These are phyloP conservation scores for Bremia lactucae DNA, from an alignment of 352 stramenopile species.

Conservation along the genomic window DNA sequence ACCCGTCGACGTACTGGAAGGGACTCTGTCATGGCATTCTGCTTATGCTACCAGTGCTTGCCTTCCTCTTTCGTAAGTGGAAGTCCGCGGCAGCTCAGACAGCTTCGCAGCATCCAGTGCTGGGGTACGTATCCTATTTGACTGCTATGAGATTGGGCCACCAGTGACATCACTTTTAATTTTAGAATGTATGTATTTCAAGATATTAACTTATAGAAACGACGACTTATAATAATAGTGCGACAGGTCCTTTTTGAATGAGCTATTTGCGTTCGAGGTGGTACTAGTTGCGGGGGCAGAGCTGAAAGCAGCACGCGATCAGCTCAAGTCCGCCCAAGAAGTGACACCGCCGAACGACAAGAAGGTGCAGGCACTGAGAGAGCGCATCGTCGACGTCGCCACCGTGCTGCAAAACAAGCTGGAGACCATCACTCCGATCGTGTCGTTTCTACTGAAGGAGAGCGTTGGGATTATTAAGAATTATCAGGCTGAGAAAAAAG, in stretches of 20 bases:
- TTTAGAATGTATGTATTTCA: too few species aligned
- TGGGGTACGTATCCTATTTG: conserved; percentile 23
- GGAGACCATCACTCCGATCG: conserved; percentile 39
- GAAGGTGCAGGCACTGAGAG: conserved; percentile 37
- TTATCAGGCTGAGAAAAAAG: conserved; percentile 2
- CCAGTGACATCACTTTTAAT: too few species aligned
- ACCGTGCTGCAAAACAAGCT: conserved; percentile 48
- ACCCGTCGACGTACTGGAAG: conserved; percentile 34
- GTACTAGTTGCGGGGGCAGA: conserved; percentile 50
- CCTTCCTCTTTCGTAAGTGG: conserved; percentile 43
- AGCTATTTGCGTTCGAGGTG: conserved; percentile 56
- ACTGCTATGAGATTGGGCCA: too few species aligned
- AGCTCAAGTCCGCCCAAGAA: conserved; percentile 33
- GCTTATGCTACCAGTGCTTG: conserved; percentile 34
- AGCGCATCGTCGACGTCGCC: conserved; percentile 43
- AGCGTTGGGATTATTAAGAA: conserved; percentile 37
- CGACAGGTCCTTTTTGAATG: conserved; percentile 43
- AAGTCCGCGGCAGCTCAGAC: conserved; percentile 10
- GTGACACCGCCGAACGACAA: conserved; percentile 28
- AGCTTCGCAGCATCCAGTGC: conserved; percentile 18
- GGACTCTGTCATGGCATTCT: conserved; percentile 40
- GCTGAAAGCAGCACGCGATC: conserved; percentile 48
- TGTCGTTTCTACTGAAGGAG: conserved; percentile 48
- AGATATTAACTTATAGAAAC: background rate
- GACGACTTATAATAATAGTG: background rate